phyloP scores from a whole-genome alignment of 371 early-diverging fungal genomes.

The Rhizopus sp. region DNA sequence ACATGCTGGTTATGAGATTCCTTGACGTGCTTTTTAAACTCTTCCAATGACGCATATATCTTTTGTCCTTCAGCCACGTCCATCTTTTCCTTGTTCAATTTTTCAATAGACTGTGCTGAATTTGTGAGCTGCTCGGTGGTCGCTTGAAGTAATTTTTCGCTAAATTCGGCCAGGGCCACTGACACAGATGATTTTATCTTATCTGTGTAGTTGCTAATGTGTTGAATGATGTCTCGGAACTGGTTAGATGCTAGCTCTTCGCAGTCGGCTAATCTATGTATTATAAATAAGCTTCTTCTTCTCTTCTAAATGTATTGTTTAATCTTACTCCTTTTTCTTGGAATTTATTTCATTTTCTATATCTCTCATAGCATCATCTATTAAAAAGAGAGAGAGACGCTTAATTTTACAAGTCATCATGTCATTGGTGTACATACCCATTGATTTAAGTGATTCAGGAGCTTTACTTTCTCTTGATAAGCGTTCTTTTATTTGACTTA shows the following conservation, averaged over 20 bases:
- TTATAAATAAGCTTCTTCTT: not conserved
- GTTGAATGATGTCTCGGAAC: constrained; percentile 1
- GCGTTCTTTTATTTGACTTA: not conserved
- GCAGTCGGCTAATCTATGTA: constrained; percentile 1
- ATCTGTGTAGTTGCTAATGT: not conserved
- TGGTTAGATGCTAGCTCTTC: constrained; percentile 5
- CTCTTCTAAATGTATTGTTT: not conserved
- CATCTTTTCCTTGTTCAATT: not conserved
- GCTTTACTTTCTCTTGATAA: constrained; percentile 1
- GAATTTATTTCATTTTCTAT: not conserved
- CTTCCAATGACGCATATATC: not conserved
- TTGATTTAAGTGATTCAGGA: not conserved
- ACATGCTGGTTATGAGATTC: not conserved
- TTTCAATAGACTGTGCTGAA: not conserved
- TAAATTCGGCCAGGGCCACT: constrained; percentile 1
- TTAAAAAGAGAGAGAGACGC: not conserved
- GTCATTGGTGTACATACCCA: constrained; percentile 5
- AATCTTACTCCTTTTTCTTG: constrained; percentile 9
- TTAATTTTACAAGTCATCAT: not conserved
- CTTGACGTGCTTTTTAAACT: constrained; percentile 3
- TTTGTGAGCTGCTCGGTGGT: not conserved
- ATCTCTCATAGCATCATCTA: constrained; percentile 7
- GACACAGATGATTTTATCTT: not conserved
- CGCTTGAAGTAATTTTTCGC: not conserved
- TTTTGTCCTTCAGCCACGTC: not conserved